Evolutionary conservation across 2,329 filamentous ascomycete genomes (phyloP).

Genomic region (Cadophora gregata): DNA sequence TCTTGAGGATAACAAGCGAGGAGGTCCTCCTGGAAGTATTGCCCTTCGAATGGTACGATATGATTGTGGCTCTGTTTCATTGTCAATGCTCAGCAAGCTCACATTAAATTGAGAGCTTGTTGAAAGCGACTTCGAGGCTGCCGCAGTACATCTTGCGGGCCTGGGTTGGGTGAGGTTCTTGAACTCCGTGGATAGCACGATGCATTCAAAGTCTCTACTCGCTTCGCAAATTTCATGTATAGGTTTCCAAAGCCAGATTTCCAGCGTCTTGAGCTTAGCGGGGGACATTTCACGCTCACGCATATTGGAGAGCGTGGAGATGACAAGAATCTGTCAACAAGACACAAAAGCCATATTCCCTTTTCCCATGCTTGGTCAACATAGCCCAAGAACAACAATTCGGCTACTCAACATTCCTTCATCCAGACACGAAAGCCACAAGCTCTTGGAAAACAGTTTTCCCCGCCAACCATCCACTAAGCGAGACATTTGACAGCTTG

Average conservation of each 20-base stretch:
- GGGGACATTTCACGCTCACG: neutral
- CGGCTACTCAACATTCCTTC: neutral
- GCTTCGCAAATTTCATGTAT: slow-evolving; percentile 1
- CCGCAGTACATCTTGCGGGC: slow-evolving; percentile 7
- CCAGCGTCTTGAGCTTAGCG: neutral
- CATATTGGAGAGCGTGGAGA: slow-evolving; percentile 12
- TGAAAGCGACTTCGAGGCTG: slow-evolving; percentile 8
- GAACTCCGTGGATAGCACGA: slow-evolving; percentile 2
- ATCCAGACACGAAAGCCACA: neutral
- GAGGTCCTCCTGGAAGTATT: slow-evolving; percentile 7
- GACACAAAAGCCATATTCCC: slow-evolving; percentile 15
- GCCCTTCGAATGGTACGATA: slow-evolving; percentile 13
- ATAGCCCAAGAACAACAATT: slow-evolving; percentile 16
- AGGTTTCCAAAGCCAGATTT: neutral
- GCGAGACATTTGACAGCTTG: slow-evolving; percentile 8
- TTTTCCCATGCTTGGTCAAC: slow-evolving; percentile 8
- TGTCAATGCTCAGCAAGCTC: neutral
- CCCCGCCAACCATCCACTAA: neutral
- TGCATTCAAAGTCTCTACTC: neutral
- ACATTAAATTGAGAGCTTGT: neutral
- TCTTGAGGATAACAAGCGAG: neutral
- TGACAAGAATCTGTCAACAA: slow-evolving; percentile 14
- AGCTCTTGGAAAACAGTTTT: slow-evolving; percentile 7
- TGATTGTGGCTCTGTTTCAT: neutral
- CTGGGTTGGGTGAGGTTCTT: slow-evolving; percentile 2